phyloP scores from a whole-genome alignment of 345 rosid genomes.

The Eutrema yunnanense region DNA sequence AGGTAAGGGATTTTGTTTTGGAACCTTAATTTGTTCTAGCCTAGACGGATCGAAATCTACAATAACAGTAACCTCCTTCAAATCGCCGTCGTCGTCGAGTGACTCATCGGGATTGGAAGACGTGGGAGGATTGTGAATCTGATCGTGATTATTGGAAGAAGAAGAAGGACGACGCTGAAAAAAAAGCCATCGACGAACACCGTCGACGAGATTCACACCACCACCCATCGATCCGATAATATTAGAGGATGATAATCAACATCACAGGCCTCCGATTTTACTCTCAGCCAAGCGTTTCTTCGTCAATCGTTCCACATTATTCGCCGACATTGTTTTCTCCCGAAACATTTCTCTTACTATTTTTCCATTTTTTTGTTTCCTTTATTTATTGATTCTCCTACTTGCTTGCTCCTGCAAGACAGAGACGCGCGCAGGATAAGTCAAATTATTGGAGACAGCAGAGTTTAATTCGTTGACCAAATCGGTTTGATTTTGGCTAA shows the following conservation, averaged over 20 bases:
- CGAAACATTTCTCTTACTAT: slow-evolving; percentile 1
- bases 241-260: neutral
- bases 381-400: neutral
- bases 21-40: slow-evolving; percentile 48
- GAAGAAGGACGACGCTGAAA: slow-evolving; percentile 43
- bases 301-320: slow-evolving; percentile 18
- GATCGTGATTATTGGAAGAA: slow-evolving; percentile 20
- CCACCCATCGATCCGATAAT: slow-evolving; percentile 44
- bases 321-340: slow-evolving; percentile 1
- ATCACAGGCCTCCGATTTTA: neutral
- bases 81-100: neutral
- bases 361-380: neutral
- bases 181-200: slow-evolving; percentile 78
- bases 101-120: neutral
- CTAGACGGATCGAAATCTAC: slow-evolving; percentile 41
- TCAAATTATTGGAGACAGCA: neutral
- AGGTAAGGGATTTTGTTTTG: slow-evolving; percentile 38
- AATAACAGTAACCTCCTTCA: neutral
- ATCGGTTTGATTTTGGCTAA: neutral
- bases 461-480: neutral
- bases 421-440: slow-evolving; percentile 15
- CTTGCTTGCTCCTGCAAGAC: neutral
- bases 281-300: slow-evolving; percentile 29
- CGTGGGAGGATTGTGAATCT: slow-evolving; percentile 1
- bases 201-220: slow-evolving; percentile 61